Evolutionary conservation across 2,329 filamentous ascomycete species (phyloP).

Genomic region (Alternaria sp.): DNA sequence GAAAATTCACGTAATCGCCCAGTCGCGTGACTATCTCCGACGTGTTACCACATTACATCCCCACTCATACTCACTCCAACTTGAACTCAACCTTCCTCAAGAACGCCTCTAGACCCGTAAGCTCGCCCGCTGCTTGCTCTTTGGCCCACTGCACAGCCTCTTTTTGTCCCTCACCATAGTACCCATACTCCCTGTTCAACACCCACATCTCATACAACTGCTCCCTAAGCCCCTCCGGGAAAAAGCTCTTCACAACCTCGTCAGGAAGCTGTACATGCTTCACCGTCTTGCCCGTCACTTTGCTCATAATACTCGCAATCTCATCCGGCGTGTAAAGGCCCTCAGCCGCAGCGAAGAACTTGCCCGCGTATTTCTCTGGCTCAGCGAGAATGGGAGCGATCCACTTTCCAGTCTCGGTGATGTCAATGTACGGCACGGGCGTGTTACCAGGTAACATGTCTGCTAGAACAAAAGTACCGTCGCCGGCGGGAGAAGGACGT

Average conservation of each 20-base stretch:
- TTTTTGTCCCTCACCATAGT: constrained; percentile 37
- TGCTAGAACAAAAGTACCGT: constrained; percentile 39
- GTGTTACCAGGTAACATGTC: constrained; percentile 22
- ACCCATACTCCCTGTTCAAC: constrained; percentile 40
- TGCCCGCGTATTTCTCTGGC: constrained; percentile 56
- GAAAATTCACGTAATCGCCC: rapidly evolving
- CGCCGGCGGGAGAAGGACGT: constrained; percentile 17
- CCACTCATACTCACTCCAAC: constrained; percentile 29
- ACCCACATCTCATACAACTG: constrained; percentile 40
- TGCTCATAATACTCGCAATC: constrained; percentile 52
- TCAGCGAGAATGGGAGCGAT: constrained; percentile 55
- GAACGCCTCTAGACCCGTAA: constrained; percentile 42
- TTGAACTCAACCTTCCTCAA: constrained; percentile 29
- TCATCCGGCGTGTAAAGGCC: constrained; percentile 53
- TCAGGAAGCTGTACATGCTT: constrained; percentile 35
- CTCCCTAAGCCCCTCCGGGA: constrained; percentile 30
- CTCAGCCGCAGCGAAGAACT: constrained; percentile 56
- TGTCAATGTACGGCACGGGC: constrained; percentile 57
- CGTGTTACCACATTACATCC: neutral
- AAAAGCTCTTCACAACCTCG: constrained; percentile 36
- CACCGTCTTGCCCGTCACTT: constrained; percentile 53
- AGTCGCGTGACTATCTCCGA: rapidly evolving
- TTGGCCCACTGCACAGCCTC: constrained; percentile 38
- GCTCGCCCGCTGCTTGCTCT: constrained; percentile 31
- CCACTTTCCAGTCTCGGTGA: constrained; percentile 58